These are phyloP conservation scores for Avena atlantica DNA, from an alignment of 176 grass and related monocot species.

Conservation along the genomic window DNA sequence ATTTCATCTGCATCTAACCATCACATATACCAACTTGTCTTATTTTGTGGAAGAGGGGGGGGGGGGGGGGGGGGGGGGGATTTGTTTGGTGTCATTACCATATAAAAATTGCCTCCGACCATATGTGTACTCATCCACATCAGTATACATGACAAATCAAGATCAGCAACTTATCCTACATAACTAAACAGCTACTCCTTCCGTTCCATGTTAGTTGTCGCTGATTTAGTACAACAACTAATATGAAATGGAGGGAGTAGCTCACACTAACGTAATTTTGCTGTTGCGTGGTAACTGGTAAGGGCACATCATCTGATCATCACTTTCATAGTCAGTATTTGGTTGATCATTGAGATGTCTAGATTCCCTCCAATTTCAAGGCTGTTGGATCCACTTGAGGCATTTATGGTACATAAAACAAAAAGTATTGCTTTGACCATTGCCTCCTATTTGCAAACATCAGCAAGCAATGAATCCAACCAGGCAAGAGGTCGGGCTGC, in stretches of 20 bases:
- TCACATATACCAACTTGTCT: background rate
- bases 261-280: background rate
- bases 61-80: background rate
- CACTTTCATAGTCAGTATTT: background rate
- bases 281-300: background rate
- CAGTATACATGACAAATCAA: background rate
- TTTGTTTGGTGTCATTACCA: background rate
- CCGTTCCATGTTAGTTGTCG: too few species aligned
- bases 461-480: background rate
- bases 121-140: constrained; percentile 1
- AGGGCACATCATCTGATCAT: background rate
- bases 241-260: too few species aligned
- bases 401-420: background rate
- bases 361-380: background rate
- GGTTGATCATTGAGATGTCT: background rate
- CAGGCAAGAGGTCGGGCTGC: background rate
- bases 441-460: background rate
- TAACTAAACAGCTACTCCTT: background rate
- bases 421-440: background rate
- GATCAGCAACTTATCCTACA: background rate
- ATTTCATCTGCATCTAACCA: background rate
- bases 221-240: too few species aligned
- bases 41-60: background rate
- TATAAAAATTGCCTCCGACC: constrained; percentile 16
- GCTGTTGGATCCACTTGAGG: background rate